Conservation (phyloP, 2,329 filamentous ascomycete genomes). For the Pseudogymnoascus sp. region DNA sequence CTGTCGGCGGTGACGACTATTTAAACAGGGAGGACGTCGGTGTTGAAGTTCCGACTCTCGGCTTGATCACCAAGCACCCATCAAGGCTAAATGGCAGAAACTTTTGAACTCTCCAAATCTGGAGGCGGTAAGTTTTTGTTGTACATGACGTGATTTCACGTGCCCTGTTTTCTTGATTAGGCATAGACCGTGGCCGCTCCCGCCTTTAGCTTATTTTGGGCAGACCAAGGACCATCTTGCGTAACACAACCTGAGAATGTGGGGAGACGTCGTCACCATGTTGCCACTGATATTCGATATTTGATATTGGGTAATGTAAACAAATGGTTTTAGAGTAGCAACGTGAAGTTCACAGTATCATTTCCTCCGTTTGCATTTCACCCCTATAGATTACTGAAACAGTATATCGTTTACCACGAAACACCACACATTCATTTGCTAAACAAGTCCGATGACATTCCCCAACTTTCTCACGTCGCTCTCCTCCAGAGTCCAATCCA, state of each 20-base stretch:
- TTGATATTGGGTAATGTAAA: background rate
- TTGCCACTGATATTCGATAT: background rate
- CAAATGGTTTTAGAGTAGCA: background rate
- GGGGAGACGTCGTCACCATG: background rate
- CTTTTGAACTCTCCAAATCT: background rate
- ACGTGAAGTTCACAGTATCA: background rate
- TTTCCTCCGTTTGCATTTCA: background rate
- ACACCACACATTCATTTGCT: background rate
- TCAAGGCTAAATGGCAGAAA: constrained; percentile 7
- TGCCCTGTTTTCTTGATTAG: background rate
- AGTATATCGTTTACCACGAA: background rate
- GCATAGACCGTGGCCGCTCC: background rate
- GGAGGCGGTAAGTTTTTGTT: background rate
- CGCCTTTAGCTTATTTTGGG: background rate
- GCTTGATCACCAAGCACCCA: background rate
- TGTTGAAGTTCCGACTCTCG: constrained; percentile 1
- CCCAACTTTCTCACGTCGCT: background rate
- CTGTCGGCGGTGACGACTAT: background rate
- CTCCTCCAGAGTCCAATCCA: background rate
- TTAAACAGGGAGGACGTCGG: background rate
- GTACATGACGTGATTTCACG: constrained; percentile 4
- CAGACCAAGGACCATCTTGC: background rate
- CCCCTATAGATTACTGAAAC: background rate
- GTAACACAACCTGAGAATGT: background rate
- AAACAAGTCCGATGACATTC: background rate